Conservation (phyloP, 345 rosid genomes). For the Adansonia digitata region DNA sequence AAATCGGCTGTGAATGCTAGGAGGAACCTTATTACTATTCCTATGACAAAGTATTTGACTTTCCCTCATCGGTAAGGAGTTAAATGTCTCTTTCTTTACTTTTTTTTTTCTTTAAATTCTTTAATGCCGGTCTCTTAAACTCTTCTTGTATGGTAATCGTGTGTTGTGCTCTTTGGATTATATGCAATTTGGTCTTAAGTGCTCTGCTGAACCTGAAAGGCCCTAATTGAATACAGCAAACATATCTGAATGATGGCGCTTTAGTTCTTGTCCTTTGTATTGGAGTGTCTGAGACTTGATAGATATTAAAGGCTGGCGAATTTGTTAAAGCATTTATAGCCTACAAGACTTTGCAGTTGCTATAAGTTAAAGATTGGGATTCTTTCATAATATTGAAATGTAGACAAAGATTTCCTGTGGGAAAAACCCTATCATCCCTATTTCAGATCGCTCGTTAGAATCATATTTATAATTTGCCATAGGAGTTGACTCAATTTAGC, state of each 20-base stretch:
- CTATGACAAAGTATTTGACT: slow-evolving; percentile 84
- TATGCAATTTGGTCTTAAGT: neutral
- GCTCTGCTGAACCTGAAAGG: neutral
- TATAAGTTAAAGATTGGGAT: neutral
- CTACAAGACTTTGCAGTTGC: neutral
- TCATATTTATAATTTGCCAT: neutral
- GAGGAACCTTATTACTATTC: slow-evolving; percentile 66
- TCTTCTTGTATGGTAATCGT: neutral
- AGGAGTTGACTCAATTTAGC: neutral
- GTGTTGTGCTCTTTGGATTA: neutral
- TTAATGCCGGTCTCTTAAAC: neutral
- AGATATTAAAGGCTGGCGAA: neutral
- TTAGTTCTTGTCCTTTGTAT: neutral
- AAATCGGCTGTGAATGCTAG: slow-evolving; percentile 77
- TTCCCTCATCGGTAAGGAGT: slow-evolving; percentile 69
- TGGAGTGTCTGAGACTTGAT: neutral
- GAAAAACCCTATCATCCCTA: neutral
- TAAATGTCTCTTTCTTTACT: neutral
- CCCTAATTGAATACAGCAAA: neutral
- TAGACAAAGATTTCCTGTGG: neutral
- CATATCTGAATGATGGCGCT: neutral
- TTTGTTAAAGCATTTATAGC: neutral
- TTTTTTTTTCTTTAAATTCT: too few species aligned
- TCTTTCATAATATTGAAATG: neutral
- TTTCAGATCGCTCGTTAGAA: neutral